These are phyloP conservation scores for Ambrosia artemisiifolia DNA, from an alignment of 129 eudicot genomes.

Conservation along the genomic window DNA sequence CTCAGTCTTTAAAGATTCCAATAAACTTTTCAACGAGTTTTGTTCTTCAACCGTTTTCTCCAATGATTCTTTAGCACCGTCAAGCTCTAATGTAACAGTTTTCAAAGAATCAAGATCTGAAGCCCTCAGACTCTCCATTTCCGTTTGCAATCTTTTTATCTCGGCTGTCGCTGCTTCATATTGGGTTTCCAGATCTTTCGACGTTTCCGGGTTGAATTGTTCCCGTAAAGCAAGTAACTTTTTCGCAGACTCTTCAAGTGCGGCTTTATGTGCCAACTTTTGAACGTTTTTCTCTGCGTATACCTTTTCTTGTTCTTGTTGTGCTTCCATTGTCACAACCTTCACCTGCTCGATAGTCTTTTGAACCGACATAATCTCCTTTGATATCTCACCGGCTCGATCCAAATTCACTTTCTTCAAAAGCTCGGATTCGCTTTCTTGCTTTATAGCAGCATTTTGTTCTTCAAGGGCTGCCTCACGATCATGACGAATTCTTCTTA, in stretches of 20 bases:
- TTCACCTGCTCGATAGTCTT: slow-evolving; percentile 59
- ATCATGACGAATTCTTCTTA: slow-evolving; percentile 62
- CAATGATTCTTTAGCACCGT: slow-evolving; percentile 78
- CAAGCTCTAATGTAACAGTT: slow-evolving; percentile 59
- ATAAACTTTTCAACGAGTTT: slow-evolving; percentile 46
- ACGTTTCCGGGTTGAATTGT: slow-evolving; percentile 47
- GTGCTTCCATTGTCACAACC: slow-evolving; percentile 47
- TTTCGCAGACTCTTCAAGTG: slow-evolving; percentile 64
- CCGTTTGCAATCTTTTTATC: slow-evolving; percentile 45
- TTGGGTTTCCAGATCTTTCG: slow-evolving; percentile 49
- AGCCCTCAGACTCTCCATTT: slow-evolving; percentile 49
- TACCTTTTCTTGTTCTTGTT: slow-evolving; percentile 54
- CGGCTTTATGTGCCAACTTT: slow-evolving; percentile 58
- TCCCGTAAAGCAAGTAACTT: slow-evolving; percentile 56
- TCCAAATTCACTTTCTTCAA: slow-evolving; percentile 43
- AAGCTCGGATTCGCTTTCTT: slow-evolving; percentile 56
- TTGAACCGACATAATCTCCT: slow-evolving; percentile 55
- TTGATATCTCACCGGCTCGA: slow-evolving; percentile 54
- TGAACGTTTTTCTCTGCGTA: slow-evolving; percentile 60
- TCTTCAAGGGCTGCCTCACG: slow-evolving; percentile 45
- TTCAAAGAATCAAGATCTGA: slow-evolving; percentile 68
- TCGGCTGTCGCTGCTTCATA: slow-evolving; percentile 49
- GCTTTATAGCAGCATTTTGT: slow-evolving; percentile 45
- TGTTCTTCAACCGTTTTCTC: slow-evolving; percentile 75
- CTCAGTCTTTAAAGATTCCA: slow-evolving; percentile 68